These are phyloP conservation scores for Wickerhamomyces hampshirensis DNA, from an alignment of 805 yeast genomes.

Conservation along the genomic window DNA sequence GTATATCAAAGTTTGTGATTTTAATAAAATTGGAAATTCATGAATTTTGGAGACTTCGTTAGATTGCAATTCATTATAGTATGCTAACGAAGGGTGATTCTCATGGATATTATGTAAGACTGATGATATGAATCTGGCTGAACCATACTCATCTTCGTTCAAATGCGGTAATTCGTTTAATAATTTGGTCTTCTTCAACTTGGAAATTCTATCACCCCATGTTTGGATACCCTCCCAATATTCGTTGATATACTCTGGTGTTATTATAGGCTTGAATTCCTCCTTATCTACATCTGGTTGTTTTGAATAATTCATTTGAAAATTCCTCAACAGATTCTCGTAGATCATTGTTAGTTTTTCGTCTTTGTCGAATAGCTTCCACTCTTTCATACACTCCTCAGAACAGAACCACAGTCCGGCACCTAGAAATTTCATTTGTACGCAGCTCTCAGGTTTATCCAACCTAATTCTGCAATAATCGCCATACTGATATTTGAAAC, in stretches of 20 bases:
- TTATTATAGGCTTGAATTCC: constrained; percentile 7
- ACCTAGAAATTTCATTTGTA: constrained; percentile 25
- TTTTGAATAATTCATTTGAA: constrained; percentile 27
- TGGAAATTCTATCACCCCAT: constrained; percentile 33
- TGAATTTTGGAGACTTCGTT: constrained; percentile 43
- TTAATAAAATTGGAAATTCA: constrained; percentile 42
- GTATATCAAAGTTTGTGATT: constrained; percentile 43
- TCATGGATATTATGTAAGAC: constrained; percentile 29
- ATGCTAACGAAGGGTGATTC: constrained; percentile 10
- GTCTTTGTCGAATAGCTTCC: constrained; percentile 32
- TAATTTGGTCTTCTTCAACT: constrained; percentile 33
- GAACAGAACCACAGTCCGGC: constrained; percentile 53
- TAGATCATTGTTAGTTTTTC: constrained; percentile 32
- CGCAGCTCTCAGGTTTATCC: constrained; percentile 6
- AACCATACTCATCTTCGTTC: constrained; percentile 49
- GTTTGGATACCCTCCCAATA: constrained; percentile 35
- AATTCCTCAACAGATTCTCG: constrained; percentile 25
- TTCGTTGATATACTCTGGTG: constrained; percentile 18
- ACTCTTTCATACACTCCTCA: constrained; percentile 36
- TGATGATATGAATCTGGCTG: constrained; percentile 43
- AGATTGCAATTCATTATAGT: constrained; percentile 43
- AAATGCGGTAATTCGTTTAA: constrained; percentile 36
- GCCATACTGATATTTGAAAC: constrained; percentile 48
- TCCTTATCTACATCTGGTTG: constrained; percentile 8
- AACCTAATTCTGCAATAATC: constrained; percentile 39